A percentile compares a stretch with the other conserved stretches of the same genome.
Evolutionary conservation across 1,139 yeast species (phyloP).

Genomic region (Geotrichum phurueaensis): DNA sequence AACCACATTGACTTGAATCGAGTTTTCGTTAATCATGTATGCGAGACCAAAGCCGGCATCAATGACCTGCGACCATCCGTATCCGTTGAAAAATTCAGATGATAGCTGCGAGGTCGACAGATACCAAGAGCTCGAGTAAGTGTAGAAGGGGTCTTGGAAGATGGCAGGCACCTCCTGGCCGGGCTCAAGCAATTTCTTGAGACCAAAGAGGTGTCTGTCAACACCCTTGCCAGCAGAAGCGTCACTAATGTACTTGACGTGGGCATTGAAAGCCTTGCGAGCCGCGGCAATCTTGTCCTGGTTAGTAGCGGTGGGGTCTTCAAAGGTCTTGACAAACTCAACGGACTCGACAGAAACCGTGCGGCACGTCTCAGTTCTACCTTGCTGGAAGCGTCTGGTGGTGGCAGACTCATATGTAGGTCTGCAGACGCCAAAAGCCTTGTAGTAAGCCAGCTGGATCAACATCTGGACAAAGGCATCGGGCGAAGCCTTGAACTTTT

Average conservation of each 20-base stretch:
- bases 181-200: slow-evolving; percentile 61
- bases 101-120: slow-evolving; percentile 86
- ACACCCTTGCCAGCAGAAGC: slow-evolving; percentile 88
- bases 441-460: slow-evolving; percentile 76
- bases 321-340: slow-evolving; percentile 71
- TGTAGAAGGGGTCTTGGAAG: slow-evolving; percentile 68
- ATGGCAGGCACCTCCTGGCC: slow-evolving; percentile 64
- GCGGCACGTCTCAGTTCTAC: slow-evolving; percentile 96
- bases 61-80: slow-evolving; percentile 95
- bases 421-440: slow-evolving; percentile 70
- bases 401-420: slow-evolving; percentile 98
- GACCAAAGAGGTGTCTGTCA: slow-evolving; percentile 90
- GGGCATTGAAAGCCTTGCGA: slow-evolving; percentile 69
- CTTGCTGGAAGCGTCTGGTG: slow-evolving; percentile 79
- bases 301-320: slow-evolving; percentile 47
- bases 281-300: slow-evolving; percentile 63
- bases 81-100: slow-evolving; percentile 81
- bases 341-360: slow-evolving; percentile 73
- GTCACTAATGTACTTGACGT: slow-evolving; percentile 63
- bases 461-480: slow-evolving; percentile 77
- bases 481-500: slow-evolving; percentile 69
- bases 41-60: slow-evolving; percentile 94
- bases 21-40: slow-evolving; percentile 82
- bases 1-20: slow-evolving; percentile 81
- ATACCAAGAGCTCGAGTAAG: slow-evolving; percentile 78